Evolutionary conservation across 2,329 filamentous ascomycete genomes (phyloP).

Genomic region (Fusarium secorum): DNA sequence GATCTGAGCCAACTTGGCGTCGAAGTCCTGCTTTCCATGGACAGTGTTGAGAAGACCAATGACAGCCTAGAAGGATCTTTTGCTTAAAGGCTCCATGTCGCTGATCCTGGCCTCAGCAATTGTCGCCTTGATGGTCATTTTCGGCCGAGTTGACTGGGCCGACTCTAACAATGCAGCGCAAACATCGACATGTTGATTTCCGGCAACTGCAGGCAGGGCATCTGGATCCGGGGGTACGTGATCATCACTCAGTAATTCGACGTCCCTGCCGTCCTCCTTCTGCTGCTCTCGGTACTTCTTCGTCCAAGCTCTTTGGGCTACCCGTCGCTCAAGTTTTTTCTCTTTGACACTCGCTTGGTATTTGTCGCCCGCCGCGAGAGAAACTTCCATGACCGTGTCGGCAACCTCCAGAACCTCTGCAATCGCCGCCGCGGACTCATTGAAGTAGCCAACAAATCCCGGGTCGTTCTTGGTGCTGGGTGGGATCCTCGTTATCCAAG

Average conservation of each 20-base stretch:
- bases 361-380: fast-evolving
- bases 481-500: background rate
- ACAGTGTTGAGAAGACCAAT: fast-evolving
- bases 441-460: background rate
- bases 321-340: fast-evolving
- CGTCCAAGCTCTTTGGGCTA: background rate
- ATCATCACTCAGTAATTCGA: fast-evolving
- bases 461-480: fast-evolving
- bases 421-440: background rate
- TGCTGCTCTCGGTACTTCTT: background rate
- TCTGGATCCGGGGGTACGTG: fast-evolving
- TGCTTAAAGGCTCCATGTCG: background rate
- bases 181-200: background rate
- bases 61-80: background rate
- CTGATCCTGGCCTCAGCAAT: background rate
- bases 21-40: fast-evolving
- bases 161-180: background rate
- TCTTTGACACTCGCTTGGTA: fast-evolving
- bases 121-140: fast-evolving
- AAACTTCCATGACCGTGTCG: fast-evolving
- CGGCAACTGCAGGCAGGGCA: fast-evolving
- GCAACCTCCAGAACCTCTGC: fast-evolving
- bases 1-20: fast-evolving
- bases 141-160: fast-evolving
- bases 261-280: fast-evolving